Percentiles rank a stretch among this genome's conserved stretches.
phyloP scores from a whole-genome alignment of 2,329 filamentous ascomycete species.

The Grosmannia clavigera region DNA sequence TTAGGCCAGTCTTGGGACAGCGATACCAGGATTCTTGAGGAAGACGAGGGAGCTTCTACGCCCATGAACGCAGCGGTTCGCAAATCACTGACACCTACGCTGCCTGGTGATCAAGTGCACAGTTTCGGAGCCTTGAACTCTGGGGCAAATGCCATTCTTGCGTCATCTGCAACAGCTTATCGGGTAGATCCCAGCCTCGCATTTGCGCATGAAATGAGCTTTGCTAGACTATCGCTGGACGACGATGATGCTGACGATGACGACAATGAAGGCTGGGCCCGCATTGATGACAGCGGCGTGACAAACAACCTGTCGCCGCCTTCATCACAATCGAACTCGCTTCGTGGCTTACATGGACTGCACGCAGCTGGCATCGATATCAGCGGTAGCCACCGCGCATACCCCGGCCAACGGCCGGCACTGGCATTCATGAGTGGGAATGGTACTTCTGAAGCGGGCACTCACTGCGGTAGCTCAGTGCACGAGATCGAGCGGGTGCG shows the following conservation, averaged over 20 bases:
- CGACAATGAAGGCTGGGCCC: conserved; percentile 51
- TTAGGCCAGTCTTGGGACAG: conserved; percentile 42
- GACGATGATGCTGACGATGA: conserved; percentile 53
- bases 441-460: conserved; percentile 25
- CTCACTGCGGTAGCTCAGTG: background rate
- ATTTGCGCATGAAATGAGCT: conserved; percentile 23
- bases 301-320: conserved; percentile 48
- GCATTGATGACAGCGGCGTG: conserved; percentile 40
- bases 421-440: conserved; percentile 40
- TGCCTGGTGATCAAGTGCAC: background rate
- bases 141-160: background rate
- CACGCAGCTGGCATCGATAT: background rate
- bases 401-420: conserved; percentile 41
- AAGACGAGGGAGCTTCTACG: conserved; percentile 45
- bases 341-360: background rate
- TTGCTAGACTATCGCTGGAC: conserved; percentile 42
- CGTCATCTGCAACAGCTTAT: background rate
- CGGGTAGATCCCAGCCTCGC: conserved; percentile 16
- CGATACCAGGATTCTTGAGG: conserved; percentile 46
- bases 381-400: conserved; percentile 22
- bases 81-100: background rate
- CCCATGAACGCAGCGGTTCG: conserved; percentile 25
- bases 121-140: background rate
- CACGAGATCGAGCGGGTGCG: conserved; percentile 36
- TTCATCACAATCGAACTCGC: conserved; percentile 32